A percentile compares a stretch with the other conserved stretches of the same genome.
Conservation (phyloP, 2,329 filamentous ascomycete species). For the Aspergillus chevalieri region DNA sequence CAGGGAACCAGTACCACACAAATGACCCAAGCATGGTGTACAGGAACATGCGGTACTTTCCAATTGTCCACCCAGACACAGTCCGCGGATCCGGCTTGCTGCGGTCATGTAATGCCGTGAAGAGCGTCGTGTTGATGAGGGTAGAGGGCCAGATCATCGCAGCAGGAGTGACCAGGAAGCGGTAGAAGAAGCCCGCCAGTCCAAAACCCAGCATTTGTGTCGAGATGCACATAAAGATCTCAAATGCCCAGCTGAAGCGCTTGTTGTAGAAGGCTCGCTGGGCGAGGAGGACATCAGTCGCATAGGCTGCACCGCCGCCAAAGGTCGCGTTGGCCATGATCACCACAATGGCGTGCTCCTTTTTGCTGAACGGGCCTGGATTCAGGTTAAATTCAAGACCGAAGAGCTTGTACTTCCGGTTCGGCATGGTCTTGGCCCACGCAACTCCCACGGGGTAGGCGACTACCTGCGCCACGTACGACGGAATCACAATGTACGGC, state of each 20-base stretch:
- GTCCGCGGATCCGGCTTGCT: conserved; percentile 1
- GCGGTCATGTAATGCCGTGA: conserved; percentile 29
- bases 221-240: conserved; percentile 40
- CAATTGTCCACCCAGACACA: conserved; percentile 30
- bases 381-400: conserved; percentile 36
- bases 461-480: conserved; percentile 57
- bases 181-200: conserved; percentile 30
- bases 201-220: conserved; percentile 61
- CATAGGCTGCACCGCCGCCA: conserved; percentile 54
- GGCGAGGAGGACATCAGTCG: conserved; percentile 40
- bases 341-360: conserved; percentile 42
- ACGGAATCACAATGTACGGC: conserved; percentile 54
- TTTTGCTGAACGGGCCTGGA: conserved; percentile 42
- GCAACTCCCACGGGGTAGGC: conserved; percentile 49
- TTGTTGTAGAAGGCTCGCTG: conserved; percentile 63
- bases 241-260: conserved; percentile 60
- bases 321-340: conserved; percentile 62
- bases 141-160: conserved; percentile 71
- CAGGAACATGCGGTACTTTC: conserved; percentile 20
- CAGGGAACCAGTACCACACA: conserved; percentile 24
- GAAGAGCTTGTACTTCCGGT: conserved; percentile 30
- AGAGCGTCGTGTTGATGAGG: conserved; percentile 46
- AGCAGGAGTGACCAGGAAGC: conserved; percentile 33
- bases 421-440: conserved; percentile 37
- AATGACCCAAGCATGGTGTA: conserved; percentile 15